A percentile compares a stretch with the other conserved stretches of the same genome.
Evolutionary conservation across 2,329 filamentous ascomycete species (phyloP).

Genomic region (Lecanosticta acicola): DNA sequence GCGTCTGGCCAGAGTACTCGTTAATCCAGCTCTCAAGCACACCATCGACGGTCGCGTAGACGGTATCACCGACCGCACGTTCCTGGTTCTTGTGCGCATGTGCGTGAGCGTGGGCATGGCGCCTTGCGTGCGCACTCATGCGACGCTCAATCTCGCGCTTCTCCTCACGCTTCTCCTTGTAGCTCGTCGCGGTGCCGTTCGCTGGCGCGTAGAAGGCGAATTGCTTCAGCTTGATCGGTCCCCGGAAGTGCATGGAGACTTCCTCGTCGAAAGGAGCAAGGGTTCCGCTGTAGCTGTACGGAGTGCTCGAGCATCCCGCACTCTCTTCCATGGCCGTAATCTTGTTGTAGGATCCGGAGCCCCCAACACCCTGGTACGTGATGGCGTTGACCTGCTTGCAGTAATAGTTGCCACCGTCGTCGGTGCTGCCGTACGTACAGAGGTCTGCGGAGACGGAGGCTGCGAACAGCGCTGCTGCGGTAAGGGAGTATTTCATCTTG

Average conservation of each 20-base stretch:
- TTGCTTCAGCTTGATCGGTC: conserved; percentile 61
- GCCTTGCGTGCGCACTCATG: conserved; percentile 26
- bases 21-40: conserved; percentile 55
- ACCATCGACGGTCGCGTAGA: conserved; percentile 56
- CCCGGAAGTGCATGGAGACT: conserved; percentile 67
- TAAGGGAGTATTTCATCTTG: conserved; percentile 30
- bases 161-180: conserved; percentile 16
- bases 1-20: conserved; percentile 42
- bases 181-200: conserved; percentile 22
- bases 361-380: conserved; percentile 51
- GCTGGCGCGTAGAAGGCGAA: conserved; percentile 61
- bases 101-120: conserved; percentile 35
- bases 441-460: conserved; percentile 26
- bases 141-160: conserved; percentile 17
- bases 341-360: conserved; percentile 55
- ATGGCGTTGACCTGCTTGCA: conserved; percentile 61
- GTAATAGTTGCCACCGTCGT: conserved; percentile 54
- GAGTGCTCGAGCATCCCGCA: conserved; percentile 50
- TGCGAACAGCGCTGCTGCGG: conserved; percentile 29
- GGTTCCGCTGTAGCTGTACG: conserved; percentile 53
- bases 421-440: conserved; percentile 27
- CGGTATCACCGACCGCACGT: conserved; percentile 44
- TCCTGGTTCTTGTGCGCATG: conserved; percentile 48
- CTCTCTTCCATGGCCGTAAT: conserved; percentile 57
- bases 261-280: conserved; percentile 65